Percentiles rank a stretch among this genome's conserved stretches.
Evolutionary conservation across 2,329 filamentous ascomycete species (phyloP).

Genomic region (Epichloe coenophiala): DNA sequence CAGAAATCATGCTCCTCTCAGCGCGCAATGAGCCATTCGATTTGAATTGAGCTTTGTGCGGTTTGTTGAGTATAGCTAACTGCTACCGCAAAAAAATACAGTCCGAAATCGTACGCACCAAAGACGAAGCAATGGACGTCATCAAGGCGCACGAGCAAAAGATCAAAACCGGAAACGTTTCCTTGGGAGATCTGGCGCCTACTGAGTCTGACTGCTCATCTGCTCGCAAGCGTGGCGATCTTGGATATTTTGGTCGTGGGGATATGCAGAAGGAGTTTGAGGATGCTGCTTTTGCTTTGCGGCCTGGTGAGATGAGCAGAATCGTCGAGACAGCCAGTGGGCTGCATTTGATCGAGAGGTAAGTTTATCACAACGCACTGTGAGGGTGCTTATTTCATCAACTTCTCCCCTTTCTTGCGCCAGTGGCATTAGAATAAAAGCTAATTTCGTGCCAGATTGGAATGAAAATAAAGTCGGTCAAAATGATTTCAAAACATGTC

Average conservation of each 20-base stretch:
- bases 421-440: neutral
- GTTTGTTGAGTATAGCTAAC: neutral
- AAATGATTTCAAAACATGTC: neutral
- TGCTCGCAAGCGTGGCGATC: slow-evolving; percentile 81
- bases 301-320: slow-evolving; percentile 73
- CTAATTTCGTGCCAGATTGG: neutral
- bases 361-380: slow-evolving; percentile 12
- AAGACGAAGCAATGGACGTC: slow-evolving; percentile 73
- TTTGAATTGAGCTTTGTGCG: too few relatives aligned
- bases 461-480: neutral
- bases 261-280: slow-evolving; percentile 99
- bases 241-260: slow-evolving; percentile 86
- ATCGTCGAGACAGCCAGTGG: slow-evolving; percentile 89
- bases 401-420: neutral
- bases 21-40: accelerated
- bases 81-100: slow-evolving; percentile 11
- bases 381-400: neutral
- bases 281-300: slow-evolving; percentile 81
- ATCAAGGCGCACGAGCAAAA: slow-evolving; percentile 61
- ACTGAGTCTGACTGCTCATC: slow-evolving; percentile 94
- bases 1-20: neutral
- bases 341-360: slow-evolving; percentile 92
- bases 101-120: slow-evolving; percentile 72
- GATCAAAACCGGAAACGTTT: slow-evolving; percentile 56
- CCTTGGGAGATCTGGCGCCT: slow-evolving; percentile 70